Evolutionary conservation across 768 basidiomycete species (phyloP), one percentile per base, ranked within the genome.

Genomic region (Tremella yokohamensis): DNA sequence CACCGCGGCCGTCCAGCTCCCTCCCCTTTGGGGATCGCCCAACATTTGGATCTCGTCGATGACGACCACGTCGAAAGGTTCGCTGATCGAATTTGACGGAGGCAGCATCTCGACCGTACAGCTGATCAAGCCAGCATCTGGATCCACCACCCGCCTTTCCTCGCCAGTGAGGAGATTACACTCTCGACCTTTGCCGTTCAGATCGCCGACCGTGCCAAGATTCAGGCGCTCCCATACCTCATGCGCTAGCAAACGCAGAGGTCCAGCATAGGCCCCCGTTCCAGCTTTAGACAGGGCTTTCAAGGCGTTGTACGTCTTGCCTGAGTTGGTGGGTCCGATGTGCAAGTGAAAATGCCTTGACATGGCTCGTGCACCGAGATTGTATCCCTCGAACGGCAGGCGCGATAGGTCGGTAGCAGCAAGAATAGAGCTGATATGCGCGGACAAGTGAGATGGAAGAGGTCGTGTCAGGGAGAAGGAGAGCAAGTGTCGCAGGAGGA

Each of bases 11-110:
- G 88, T 87, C 94, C 96, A 99, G 0, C 84, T 84, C 22, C 78
- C 79, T 0, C 96, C 94, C 15, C 96, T 84, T 2, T 84, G 79
- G 0, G 80, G 76, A 74, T 97, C 90, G 0, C 83, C 83, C 16
- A 98, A 84, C 87, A 98, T 88, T 79, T 98, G 96, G 49, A 99
- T 97, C 79, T 98, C 94, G 74, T 97, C 96, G 45, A 99, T 81
- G 47, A 99, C 92, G 0, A 85, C 92, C 20, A 98, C 90, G 52
- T 94, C 90, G 48, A 76, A 66, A 18, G 59, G 58, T 16, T 49
- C 61, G 1, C 63, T 60, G 6, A 49, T 40, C 0, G 45, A 1
- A 16, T 54, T 49, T 1, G 38, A 39, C 9, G 79, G 63, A 4
- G 81, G 79, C 34, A 88, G 74, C 93, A 98, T 99, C 80, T 99